A percentile compares a stretch with the other conserved stretches of the same genome.
phyloP scores from a whole-genome alignment of 2,329 filamentous ascomycete genomes.

The Fusarium albidum region DNA sequence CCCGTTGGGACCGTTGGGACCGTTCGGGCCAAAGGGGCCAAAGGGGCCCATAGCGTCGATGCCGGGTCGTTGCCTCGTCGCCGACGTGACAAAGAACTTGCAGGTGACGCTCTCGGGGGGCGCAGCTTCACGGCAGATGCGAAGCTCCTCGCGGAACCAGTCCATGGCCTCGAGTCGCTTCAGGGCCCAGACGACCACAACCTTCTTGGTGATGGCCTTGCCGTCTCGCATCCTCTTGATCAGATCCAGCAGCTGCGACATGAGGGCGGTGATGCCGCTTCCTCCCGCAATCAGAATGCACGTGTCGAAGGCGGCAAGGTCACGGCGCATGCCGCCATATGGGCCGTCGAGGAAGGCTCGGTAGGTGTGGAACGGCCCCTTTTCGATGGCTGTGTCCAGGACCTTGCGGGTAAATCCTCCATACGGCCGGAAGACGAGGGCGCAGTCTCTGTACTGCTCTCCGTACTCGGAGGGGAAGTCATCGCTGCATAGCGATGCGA shows the following conservation, averaged over 20 bases:
- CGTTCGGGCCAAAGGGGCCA: constrained; percentile 32
- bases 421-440: constrained; percentile 90
- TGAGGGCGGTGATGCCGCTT: constrained; percentile 91
- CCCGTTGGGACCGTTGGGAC: constrained; percentile 34
- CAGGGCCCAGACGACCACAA: constrained; percentile 93
- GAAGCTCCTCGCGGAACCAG: constrained; percentile 95
- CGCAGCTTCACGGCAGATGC: constrained; percentile 89
- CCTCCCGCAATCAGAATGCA: constrained; percentile 93
- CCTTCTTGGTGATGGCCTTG: constrained; percentile 89
- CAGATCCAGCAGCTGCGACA: constrained; percentile 90
- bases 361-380: constrained; percentile 91
- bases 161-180: constrained; percentile 94
- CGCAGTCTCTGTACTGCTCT: constrained; percentile 86
- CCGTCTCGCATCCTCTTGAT: constrained; percentile 96
- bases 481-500: constrained; percentile 89
- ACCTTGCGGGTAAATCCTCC: constrained; percentile 89
- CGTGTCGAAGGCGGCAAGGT: constrained; percentile 91
- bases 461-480: constrained; percentile 94
- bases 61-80: constrained; percentile 51
- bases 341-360: constrained; percentile 92
- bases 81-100: constrained; percentile 91
- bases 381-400: constrained; percentile 81
- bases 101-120: constrained; percentile 89
- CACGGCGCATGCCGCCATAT: constrained; percentile 92
- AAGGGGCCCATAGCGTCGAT: constrained; percentile 57